Evolutionary conservation across 2,329 filamentous ascomycete genomes (phyloP), one percentile per base, ranked within the genome.

Genomic region (Trichoderma sp.): DNA sequence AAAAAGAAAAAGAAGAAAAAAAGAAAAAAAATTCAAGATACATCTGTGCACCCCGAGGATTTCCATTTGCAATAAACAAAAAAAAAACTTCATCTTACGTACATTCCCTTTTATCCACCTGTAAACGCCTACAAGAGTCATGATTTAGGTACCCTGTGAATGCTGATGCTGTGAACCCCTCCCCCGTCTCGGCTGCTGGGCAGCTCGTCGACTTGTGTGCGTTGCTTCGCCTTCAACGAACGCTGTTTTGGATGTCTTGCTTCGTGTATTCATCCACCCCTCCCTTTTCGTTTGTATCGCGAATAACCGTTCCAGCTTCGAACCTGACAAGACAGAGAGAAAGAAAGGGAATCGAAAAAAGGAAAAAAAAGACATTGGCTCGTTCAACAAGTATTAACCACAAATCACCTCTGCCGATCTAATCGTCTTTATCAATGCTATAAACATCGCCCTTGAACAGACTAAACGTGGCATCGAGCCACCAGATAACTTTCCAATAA

Each of bases 401-500:
- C 15, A 22, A 29, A 17, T 19, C 39, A 42, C 29, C 37, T 45
- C 39, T 9, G 8, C 29, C 13, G 15, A 13, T 65, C 72, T 74
- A 88, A 67, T 89, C 87, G 68, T 89, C 87, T 79, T 86, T 87
- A 70, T 87, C 86, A 10, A 81, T 80, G 72, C 79, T 83, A 69
- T 84, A 80, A 66, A 89, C 84, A 72, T 89, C 87, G 25, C 86
- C 83, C 50, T 83, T 83, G 74, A 89, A 89, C 45, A 89, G 79
- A 4, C 82, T 80, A 73, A 89, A 87, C 64, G 82, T 83, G 19
- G 81, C 79, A 73, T 90, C 88, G 27, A 90, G 79, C 80, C 83
- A 88, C 80, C 85, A 90, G 72, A 90, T 86, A 52, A 90, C 74
- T 77, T 86, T 87, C 88, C 88, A 90, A 79, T 90, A 90, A 69